Percentiles rank a stretch among this genome's conserved stretches.
These are phyloP conservation scores for Leishmania major DNA, from an alignment of 208 protist species.

Conservation along the genomic window DNA sequence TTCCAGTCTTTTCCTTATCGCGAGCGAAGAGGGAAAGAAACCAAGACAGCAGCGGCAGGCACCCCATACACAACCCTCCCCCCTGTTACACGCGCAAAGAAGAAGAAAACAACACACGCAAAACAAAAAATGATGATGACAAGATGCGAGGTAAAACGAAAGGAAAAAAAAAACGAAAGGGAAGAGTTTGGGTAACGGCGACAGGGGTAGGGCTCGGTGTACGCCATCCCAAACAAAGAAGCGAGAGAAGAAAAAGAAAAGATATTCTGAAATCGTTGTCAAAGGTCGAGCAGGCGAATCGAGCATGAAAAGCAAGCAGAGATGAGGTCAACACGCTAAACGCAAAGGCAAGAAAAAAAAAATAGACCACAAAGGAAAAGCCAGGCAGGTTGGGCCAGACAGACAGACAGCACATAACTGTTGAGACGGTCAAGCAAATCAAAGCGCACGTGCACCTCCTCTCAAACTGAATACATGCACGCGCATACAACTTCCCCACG, in stretches of 20 bases:
- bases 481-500: neutral
- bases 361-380: neutral
- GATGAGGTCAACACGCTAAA: neutral
- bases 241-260: neutral
- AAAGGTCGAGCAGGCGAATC: no score
- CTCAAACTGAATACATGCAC: neutral
- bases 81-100: neutral
- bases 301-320: neutral
- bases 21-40: neutral
- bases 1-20: neutral
- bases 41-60: neutral
- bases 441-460: neutral
- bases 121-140: neutral
- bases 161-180: neutral
- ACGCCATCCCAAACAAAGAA: neutral
- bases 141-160: neutral
- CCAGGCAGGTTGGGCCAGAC: neutral
- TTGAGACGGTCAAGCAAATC: neutral
- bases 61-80: no score
- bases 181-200: neutral
- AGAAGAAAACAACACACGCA: neutral
- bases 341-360: neutral
- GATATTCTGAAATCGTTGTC: neutral
- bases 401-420: neutral
- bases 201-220: neutral